Base-by-base conservation (phyloP, 2,329 filamentous ascomycete genomes). In the Canariomyces notabilis region DNA sequence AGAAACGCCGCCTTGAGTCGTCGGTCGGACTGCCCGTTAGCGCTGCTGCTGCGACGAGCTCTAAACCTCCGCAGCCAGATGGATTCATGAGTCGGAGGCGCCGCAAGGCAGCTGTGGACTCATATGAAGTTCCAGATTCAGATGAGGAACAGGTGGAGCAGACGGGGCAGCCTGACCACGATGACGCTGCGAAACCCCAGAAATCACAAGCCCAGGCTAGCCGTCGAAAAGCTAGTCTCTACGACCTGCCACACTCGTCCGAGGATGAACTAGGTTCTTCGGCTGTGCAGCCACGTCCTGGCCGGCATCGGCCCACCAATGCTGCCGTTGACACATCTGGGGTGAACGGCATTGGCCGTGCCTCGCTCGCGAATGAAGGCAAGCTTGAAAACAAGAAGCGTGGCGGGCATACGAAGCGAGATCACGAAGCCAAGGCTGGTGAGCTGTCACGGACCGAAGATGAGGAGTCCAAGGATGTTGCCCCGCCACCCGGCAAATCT, bases 171-270 rank as follows among this genome's bases (percentile, higher is more conserved):
- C 45, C 35, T 21, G 23, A 20, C 39, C 23, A 44, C n/a, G 37
- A 32, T 21, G 35, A 39, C n/a, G 14, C n/a, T n/a, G n/a, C 11
- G 16, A 46, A 31, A 19, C 32, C 22, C 18, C 35, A 48, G 18
- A 49, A 40, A 21, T 18, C 12, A 3, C 42, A 33, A 33, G 6
- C 39, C 15, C n/a, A 37, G 21, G 18, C 21, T 22, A 32, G n/a
- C 36, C 23, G 16, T 20, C 43, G 37, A n/a, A 54, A 39, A 18
- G 46, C 39, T 22, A 57, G 50, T 31, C 46, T 55, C 26, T 62
- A 57, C 44, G 59, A 62, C 29, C 51, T 62, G 16, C 59, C 59
- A 6, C 59, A 60, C 42, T 58, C 56, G 12, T 51, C 34, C 2
- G 52, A 54, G 32, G 56, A 58, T 35, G 55, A 56, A 42, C 36